Conservation (phyloP, 2,329 filamentous ascomycete species). For the Fusarium cyanostomum region DNA sequence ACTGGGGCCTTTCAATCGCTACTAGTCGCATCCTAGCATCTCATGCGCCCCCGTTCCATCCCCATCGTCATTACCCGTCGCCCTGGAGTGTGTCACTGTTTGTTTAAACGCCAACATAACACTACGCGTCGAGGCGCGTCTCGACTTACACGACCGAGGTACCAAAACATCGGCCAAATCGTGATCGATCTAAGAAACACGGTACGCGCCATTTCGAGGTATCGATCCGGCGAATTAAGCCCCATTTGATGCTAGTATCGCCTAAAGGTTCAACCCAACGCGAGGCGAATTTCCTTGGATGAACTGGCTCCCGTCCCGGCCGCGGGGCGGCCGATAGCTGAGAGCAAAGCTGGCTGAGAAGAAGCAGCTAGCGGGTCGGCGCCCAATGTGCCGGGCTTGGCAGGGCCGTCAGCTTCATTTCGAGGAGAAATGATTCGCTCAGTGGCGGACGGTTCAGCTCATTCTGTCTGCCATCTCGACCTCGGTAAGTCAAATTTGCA, state of each 20-base stretch:
- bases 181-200: not conserved
- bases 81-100: slow-evolving; percentile 18
- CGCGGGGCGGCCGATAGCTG: slow-evolving; percentile 16
- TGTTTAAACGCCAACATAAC: slow-evolving; percentile 28
- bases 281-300: slow-evolving; percentile 6
- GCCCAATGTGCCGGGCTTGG: slow-evolving; percentile 5
- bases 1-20: no score
- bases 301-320: slow-evolving; percentile 29
- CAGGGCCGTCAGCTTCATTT: slow-evolving; percentile 8
- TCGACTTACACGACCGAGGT: slow-evolving; percentile 9
- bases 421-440: not conserved
- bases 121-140: slow-evolving; percentile 6
- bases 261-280: slow-evolving; percentile 2
- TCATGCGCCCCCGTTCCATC: slow-evolving; percentile 4
- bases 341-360: not conserved
- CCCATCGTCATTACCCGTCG: slow-evolving; percentile 31
- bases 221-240: slow-evolving; percentile 8
- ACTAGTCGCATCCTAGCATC: slow-evolving; percentile 9
- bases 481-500: not conserved
- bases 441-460: slow-evolving; percentile 6
- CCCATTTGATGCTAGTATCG: slow-evolving; percentile 9
- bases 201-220: not conserved
- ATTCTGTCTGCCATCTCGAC: slow-evolving; percentile 1
- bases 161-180: not conserved
- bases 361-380: slow-evolving; percentile 6